Conservation (phyloP, 495 filamentous ascomycete genomes). For the Lepraria neglecta region DNA sequence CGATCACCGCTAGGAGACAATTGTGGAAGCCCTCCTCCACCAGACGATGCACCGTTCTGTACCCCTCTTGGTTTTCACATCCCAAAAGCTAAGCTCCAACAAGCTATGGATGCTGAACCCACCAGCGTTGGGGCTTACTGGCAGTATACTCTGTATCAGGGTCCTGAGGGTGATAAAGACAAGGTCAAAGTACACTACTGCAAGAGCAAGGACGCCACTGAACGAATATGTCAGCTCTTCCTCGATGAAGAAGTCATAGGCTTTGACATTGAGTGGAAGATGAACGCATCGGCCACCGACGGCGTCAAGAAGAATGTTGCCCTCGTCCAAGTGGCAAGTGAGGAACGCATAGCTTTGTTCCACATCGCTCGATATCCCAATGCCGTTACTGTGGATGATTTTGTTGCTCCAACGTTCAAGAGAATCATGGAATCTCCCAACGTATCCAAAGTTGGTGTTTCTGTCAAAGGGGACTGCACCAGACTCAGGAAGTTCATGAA, state of each 20-base stretch:
- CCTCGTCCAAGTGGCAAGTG: conserved; percentile 72
- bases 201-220: conserved; percentile 54
- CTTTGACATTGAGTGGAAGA: conserved; percentile 82
- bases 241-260: conserved; percentile 62
- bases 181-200: conserved; percentile 70
- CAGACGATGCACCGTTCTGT: not conserved
- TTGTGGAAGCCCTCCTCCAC: not conserved
- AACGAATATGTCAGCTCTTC: conserved; percentile 62
- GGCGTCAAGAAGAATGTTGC: conserved; percentile 61
- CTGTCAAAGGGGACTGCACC: conserved; percentile 65
- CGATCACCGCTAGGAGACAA: not conserved
- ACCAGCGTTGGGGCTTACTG: conserved; percentile 39
- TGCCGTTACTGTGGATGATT: conserved; percentile 37
- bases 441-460: conserved; percentile 73
- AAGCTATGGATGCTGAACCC: conserved; percentile 16
- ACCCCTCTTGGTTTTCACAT: conserved; percentile 27
- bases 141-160: conserved; percentile 59
- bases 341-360: conserved; percentile 73
- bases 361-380: conserved; percentile 61
- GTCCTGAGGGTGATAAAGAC: conserved; percentile 36
- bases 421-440: conserved; percentile 62
- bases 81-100: conserved; percentile 17
- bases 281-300: conserved; percentile 39
- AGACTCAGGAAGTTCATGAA: conserved; percentile 60
- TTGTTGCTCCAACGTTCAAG: conserved; percentile 65